Conservation (phyloP, 202 grass and related monocot genomes). For the Saccharum hybrid region DNA sequence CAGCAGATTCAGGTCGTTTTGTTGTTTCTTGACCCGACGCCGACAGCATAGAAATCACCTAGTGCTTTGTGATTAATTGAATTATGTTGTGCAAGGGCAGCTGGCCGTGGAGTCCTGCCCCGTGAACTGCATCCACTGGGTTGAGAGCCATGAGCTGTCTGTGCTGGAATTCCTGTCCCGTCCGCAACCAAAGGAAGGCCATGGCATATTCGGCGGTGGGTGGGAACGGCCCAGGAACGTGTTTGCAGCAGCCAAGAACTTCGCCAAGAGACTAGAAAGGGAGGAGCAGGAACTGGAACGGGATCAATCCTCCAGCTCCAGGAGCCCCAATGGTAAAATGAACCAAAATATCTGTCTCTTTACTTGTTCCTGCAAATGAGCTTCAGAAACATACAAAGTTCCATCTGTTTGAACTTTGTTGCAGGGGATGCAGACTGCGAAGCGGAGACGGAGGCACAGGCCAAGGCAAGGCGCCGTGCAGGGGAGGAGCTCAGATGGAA, state of each 20-base stretch:
- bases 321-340: conserved; percentile 2
- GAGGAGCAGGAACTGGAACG: conserved; percentile 37
- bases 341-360: not conserved
- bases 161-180: conserved; percentile 60
- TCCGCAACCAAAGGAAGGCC: conserved; percentile 60
- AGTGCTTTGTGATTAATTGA: not conserved
- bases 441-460: conserved; percentile 60
- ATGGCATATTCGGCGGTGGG: conserved; percentile 64
- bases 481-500: conserved; percentile 54
- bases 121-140: conserved; percentile 76
- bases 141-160: conserved; percentile 53
- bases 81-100: conserved; percentile 42
- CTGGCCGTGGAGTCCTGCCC: conserved; percentile 72
- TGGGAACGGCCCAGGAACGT: conserved; percentile 64
- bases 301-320: conserved; percentile 23
- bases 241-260: conserved; percentile 59
- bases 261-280: conserved; percentile 51
- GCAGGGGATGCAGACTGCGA: conserved; percentile 36
- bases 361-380: not conserved
- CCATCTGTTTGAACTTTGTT: not conserved
- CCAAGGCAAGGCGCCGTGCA: conserved; percentile 45
- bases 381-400: not conserved
- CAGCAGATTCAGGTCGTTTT: conserved; percentile 57
- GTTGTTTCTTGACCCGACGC: not conserved
- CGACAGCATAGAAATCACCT: not conserved